Base-by-base conservation (phyloP, 2,329 filamentous ascomycete genomes). In the Xylariaceae sp. region DNA sequence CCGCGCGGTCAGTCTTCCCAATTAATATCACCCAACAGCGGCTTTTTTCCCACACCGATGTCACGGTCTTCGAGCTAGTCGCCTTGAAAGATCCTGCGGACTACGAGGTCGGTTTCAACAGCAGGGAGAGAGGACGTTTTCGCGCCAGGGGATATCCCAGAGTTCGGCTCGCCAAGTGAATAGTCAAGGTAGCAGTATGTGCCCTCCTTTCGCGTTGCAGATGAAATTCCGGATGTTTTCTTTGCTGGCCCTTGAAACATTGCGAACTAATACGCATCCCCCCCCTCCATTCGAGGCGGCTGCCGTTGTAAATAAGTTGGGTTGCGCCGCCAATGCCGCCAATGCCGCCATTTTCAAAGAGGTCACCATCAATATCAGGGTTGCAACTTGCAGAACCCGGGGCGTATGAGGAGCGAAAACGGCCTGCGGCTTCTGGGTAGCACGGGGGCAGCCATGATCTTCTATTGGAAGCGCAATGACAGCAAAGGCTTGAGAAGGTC, bases 241-340 rank as follows among this genome's bases (percentile, higher is more conserved):
- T n/a, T 23, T 49, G 52, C 45, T 62, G 44, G 48, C 34, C 57
- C 51, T 52, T 57, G 51, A 57, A 59, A 50, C 50, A 52, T 44
- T 42, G 56, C 56, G 47, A 53, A 39, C 11, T 42, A 39, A 55
- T 53, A 60, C 58, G 60, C 53, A 51, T 51, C 57, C 23, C 23
- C 2, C 23, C 23, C 23, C 23, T 5, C 58, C 37, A 59, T 62
- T 65, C 60, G 63, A 65, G 60, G 59, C 62, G 62, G 64, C 63
- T 65, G 57, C 64, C 60, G 65, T 67, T 63, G 64, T 66, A 45
- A 56, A 54, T 50, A 34, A 49, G 42, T 56, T 58, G 57, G 52
- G 55, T 57, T 60, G 57, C 59, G 57, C 52, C 53, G 59, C 55
- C 55, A 44, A 54, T 58, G 55, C 42, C 35, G 51, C 59, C 55